Evolutionary conservation across 441 rosid genomes (phyloP).

Genomic region (Erodium moschatum): DNA sequence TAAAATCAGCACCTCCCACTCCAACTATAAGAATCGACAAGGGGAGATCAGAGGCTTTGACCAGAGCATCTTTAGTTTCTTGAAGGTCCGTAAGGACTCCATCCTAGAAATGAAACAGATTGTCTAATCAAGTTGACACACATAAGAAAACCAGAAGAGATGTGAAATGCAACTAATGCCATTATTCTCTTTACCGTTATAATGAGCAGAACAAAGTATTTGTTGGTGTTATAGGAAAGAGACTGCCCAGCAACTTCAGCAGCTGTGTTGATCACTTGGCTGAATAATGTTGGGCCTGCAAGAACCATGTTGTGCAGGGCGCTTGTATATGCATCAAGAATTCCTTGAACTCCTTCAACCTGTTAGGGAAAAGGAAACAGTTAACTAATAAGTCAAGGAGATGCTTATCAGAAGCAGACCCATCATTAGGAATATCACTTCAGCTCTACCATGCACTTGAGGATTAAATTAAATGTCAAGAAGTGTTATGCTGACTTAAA

Average conservation of each 20-base stretch:
- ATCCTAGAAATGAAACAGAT: slow-evolving; percentile 36
- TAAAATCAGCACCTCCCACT: slow-evolving; percentile 57
- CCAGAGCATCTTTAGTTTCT: slow-evolving; percentile 57
- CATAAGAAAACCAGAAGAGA: not conserved
- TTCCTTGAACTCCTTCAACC: slow-evolving; percentile 79
- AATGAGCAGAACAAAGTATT: slow-evolving; percentile 66
- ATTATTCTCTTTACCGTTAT: slow-evolving; percentile 45
- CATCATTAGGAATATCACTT: not conserved
- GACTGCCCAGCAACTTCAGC: slow-evolving; percentile 56
- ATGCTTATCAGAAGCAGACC: not conserved
- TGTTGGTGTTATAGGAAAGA: slow-evolving; percentile 30
- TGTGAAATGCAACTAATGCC: not conserved
- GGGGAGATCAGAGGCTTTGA: slow-evolving; percentile 70
- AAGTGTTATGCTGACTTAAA: not conserved
- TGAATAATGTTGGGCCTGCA: slow-evolving; percentile 78
- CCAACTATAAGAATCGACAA: slow-evolving; percentile 61
- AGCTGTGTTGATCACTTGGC: slow-evolving; percentile 59
- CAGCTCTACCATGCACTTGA: not conserved
- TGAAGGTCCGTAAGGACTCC: slow-evolving; percentile 61
- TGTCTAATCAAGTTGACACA: not conserved
- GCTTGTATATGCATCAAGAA: slow-evolving; percentile 60
- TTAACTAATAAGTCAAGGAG: not conserved
- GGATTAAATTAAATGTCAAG: not conserved
- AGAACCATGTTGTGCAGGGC: slow-evolving; percentile 52
- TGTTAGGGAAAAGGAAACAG: slow-evolving; percentile 19